These are phyloP conservation scores for Panicum virgatum DNA, from an alignment of 202 grass and related monocot species.

Conservation along the genomic window DNA sequence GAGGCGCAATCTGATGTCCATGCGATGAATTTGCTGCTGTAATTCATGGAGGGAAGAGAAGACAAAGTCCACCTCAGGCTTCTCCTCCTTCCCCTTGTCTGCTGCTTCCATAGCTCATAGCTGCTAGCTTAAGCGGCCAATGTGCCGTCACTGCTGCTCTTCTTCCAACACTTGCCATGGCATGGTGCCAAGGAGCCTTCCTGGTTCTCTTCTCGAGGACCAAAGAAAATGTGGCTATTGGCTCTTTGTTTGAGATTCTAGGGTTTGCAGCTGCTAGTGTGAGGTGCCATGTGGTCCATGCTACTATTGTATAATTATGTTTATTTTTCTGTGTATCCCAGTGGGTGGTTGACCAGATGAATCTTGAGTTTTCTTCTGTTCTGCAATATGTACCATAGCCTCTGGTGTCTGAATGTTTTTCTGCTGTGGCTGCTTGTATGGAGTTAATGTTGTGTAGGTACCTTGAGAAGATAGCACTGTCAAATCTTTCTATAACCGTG, in stretches of 20 bases:
- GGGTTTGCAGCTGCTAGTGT: constrained; percentile 29
- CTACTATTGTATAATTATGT: constrained; percentile 23
- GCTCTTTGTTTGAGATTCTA: constrained; percentile 19
- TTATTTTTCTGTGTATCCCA: not conserved
- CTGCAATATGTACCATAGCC: constrained; percentile 12
- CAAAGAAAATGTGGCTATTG: constrained; percentile 3
- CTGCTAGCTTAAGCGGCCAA: constrained; percentile 20
- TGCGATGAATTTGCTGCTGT: constrained; percentile 62
- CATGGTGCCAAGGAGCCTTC: not conserved
- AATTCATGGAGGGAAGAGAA: constrained; percentile 11
- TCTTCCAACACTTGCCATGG: no score
- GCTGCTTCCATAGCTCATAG: constrained; percentile 51
- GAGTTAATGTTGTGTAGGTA: not conserved
- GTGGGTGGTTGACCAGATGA: not conserved
- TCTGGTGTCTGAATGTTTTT: constrained; percentile 1
- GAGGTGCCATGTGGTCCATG: constrained; percentile 21
- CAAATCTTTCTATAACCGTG: not conserved
- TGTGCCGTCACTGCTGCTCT: constrained; percentile 2
- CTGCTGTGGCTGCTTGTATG: not conserved
- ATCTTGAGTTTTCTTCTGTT: constrained; percentile 13
- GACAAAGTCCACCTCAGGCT: constrained; percentile 47
- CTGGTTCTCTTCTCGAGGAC: constrained; percentile 52
- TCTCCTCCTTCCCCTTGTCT: not conserved
- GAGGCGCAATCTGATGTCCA: constrained; percentile 65
- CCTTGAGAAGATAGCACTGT: not conserved